phyloP scores from a whole-genome alignment of 2,329 filamentous ascomycete genomes.

The Ilyonectria sp. region DNA sequence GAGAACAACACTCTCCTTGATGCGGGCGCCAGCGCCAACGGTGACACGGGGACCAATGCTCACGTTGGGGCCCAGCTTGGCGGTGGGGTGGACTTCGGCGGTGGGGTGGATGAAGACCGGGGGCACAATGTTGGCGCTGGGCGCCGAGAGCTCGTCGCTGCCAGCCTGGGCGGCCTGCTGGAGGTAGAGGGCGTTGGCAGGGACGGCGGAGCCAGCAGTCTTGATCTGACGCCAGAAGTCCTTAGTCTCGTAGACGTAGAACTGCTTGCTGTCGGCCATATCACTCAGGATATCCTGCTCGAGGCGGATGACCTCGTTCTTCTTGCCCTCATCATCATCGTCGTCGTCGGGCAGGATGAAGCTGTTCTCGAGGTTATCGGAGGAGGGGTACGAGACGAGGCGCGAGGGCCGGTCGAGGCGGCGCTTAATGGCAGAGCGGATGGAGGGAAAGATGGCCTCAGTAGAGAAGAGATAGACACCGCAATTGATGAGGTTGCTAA shows the following conservation, averaged over 20 bases:
- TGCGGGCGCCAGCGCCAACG: slow-evolving; percentile 87
- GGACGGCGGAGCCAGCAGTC: slow-evolving; percentile 96
- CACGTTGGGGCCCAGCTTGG: slow-evolving; percentile 97
- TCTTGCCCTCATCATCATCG: slow-evolving; percentile 82
- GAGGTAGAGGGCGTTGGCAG: slow-evolving; percentile 96
- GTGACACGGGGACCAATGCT: slow-evolving; percentile 92
- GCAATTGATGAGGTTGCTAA: slow-evolving; percentile 99
- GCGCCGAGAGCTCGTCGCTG: slow-evolving; percentile 82
- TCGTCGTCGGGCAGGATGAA: slow-evolving; percentile 64
- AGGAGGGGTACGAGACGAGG: slow-evolving; percentile 94
- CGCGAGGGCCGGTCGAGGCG: slow-evolving; percentile 87
- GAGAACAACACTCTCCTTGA: slow-evolving; percentile 96
- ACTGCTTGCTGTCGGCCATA: slow-evolving; percentile 96
- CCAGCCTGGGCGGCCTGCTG: slow-evolving; percentile 91
- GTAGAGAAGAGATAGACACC: slow-evolving; percentile 98
- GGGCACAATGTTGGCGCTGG: slow-evolving; percentile 89
- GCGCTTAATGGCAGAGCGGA: slow-evolving; percentile 94
- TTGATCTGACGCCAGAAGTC: slow-evolving; percentile 99
- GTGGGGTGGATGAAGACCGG: slow-evolving; percentile 97
- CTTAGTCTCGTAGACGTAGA: slow-evolving; percentile 98
- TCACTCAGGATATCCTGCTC: slow-evolving; percentile 98
- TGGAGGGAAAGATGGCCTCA: slow-evolving; percentile 96
- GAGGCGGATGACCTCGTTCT: slow-evolving; percentile 90
- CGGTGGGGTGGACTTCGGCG: slow-evolving; percentile 91
- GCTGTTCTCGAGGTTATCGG: slow-evolving; percentile 87